Base-by-base conservation (phyloP, 148 eudicot genomes). In the Dysphania ambrosioides region DNA sequence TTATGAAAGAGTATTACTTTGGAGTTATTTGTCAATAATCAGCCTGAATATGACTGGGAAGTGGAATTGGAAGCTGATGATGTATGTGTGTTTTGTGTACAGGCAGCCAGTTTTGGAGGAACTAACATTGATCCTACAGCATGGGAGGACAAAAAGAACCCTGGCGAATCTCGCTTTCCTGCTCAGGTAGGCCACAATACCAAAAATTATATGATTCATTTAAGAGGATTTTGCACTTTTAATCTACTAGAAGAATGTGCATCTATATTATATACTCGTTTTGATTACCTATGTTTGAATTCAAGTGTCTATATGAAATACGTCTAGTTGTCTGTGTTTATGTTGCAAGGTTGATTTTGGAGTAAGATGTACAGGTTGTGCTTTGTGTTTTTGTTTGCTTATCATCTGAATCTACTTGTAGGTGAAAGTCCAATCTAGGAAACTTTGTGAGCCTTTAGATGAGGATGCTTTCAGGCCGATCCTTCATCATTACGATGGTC, bases 41-140 rank as follows among this genome's bases (percentile, higher is more conserved):
- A 40, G 70, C 3, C 27, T 44, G 66, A 40, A 8, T 65, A 53
- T 44, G 19, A 53, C 44, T 47, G 64, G 40, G 19, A 19, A 36
- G 53, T 29, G 8, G 30, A 29, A 62, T 8, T 35, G 59, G 56
- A 64, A 40, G 53, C 40, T 66, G 61, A 78, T n/a, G 34, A 27
- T 26, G 31, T n/a, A n/a, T n/a, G 8, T 67, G 60, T 51, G 23
- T 66, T 29, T 18, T 69, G 24, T 75, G 41, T 71, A 30, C 88
- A 95, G 99, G 99, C 99, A 71, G 92, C 99, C 61, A 92, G 97
- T 74, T 95, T 95, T 86, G 99, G 99, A 34, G 99, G 96, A 72
- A 82, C 99, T 3, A 95, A 95, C 76, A 90, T 95, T 74, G 99
- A 95, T 74, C 91, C 97, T 24, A 55, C 87, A 6, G 99, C 99